phyloP scores from a whole-genome alignment of 1,284 basidiomycete genomes.

The Meripilus lineatus region DNA sequence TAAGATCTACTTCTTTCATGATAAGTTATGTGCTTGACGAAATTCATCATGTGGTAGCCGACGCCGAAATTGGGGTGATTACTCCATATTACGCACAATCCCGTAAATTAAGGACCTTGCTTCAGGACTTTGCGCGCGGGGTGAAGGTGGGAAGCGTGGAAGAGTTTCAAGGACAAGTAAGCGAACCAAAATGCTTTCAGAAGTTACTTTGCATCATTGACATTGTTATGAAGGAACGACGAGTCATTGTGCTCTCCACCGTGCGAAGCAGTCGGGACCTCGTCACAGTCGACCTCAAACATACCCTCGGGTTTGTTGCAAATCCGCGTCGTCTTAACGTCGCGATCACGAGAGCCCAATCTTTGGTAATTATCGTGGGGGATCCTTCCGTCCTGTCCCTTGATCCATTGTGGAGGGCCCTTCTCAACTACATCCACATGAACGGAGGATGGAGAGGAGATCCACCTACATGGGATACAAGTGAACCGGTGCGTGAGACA shows the following conservation, averaged over 20 bases:
- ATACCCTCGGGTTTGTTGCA: constrained; percentile 43
- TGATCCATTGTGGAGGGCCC: constrained; percentile 46
- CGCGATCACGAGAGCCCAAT: constrained; percentile 46
- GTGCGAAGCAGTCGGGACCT: constrained; percentile 36
- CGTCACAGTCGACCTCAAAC: constrained; percentile 35
- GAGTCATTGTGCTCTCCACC: constrained; percentile 41
- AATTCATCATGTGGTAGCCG: constrained; percentile 20
- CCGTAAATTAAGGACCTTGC: constrained; percentile 35
- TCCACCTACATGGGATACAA: constrained; percentile 46
- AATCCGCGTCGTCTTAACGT: constrained; percentile 42
- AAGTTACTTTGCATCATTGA: not conserved
- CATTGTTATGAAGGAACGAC: constrained; percentile 30
- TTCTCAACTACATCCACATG: constrained; percentile 45
- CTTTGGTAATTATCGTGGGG: constrained; percentile 53
- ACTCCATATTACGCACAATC: constrained; percentile 54
- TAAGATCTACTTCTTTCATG: constrained; percentile 18
- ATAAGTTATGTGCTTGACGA: too few relatives aligned
- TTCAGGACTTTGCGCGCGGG: constrained; percentile 29
- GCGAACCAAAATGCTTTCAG: constrained; percentile 11
- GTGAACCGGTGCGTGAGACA: constrained; percentile 23
- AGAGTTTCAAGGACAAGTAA: constrained; percentile 59
- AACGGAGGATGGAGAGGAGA: constrained; percentile 43
- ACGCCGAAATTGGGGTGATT: constrained; percentile 48
- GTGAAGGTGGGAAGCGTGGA: constrained; percentile 57
- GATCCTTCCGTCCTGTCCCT: constrained; percentile 48